Base-by-base conservation (phyloP, 2,329 filamentous ascomycete genomes). In the Verticillium zaregamsianum region DNA sequence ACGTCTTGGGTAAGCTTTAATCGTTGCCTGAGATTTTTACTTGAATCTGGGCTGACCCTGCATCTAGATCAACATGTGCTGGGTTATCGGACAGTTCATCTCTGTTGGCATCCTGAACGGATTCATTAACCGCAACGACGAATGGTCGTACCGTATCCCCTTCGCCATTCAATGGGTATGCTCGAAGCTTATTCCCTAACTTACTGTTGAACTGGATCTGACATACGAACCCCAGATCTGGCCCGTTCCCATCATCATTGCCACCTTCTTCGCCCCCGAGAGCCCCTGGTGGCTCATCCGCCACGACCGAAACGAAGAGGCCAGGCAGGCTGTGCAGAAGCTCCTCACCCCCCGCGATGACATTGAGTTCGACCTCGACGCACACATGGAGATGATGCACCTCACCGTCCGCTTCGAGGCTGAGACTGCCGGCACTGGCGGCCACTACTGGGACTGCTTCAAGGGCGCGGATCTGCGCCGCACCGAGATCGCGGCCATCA, bases 81-180 rank as follows among this genome's bases (percentile, higher is more conserved):
- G 82, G 80, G 63, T 83, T 3, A 80, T 85, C 56, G 83, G 83
- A 0, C 82, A 86, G 63, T 77, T 86, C 65, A 75, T 83, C 55
- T 77, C 77, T 0, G 77, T 79, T 0, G 80, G 78, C 0, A 80
- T 84, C 15, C 77, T 81, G 63, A 76, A 77, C 45, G 76, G 72
- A 6, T 76, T 81, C 5, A 68, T 79, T 8, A 63, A 68, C 25
- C 70, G 74, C 2, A 64, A 68, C 0, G 76, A 79, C 28, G 65
- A 82, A 55, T 82, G 80, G 79, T 77, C 79, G 1, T 84, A 82
- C 65, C 75, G 75, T 2, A 81, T 79, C 40, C 81, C 82, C 0
- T 84, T 82, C 63, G 81, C 73, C n/a, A 68, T 84, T 5, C 81
- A 84, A 69, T 85, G 82, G 82, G 72, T 81, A 0, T 84, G 80